A percentile compares a stretch with the other conserved stretches of the same genome.
These are phyloP conservation scores for Penicillium glabrum DNA, from an alignment of 2,329 filamentous ascomycete species.

Conservation along the genomic window DNA sequence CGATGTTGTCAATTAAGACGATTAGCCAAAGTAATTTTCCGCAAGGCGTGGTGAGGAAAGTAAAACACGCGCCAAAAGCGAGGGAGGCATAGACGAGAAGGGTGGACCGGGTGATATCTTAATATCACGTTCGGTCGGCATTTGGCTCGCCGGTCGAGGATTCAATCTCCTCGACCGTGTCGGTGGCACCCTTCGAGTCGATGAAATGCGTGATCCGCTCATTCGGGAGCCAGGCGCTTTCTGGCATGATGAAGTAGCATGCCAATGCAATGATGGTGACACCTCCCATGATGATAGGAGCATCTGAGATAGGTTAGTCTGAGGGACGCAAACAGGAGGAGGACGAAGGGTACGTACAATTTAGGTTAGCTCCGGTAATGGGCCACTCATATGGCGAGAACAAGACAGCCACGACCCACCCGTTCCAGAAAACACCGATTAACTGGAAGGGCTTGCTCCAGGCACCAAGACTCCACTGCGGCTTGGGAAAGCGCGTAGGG, in stretches of 20 bases:
- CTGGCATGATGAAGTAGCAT: constrained; percentile 51
- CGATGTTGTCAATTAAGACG: background rate
- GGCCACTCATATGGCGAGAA: constrained; percentile 51
- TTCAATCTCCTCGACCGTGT: constrained; percentile 30
- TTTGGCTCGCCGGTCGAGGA: constrained; percentile 2
- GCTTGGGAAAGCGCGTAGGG: constrained; percentile 35
- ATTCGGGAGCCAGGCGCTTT: constrained; percentile 48
- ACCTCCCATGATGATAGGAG: constrained; percentile 52
- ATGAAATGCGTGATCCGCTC: constrained; percentile 47
- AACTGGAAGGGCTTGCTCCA: constrained; percentile 51
- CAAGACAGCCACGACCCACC: constrained; percentile 50
- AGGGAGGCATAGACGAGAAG: background rate
- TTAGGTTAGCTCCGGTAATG: constrained; percentile 45
- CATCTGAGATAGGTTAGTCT: constrained; percentile 33
- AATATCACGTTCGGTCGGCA: background rate
- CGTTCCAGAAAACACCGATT: constrained; percentile 52
- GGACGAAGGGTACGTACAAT: constrained; percentile 33
- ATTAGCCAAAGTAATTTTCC: background rate
- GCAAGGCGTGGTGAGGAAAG: background rate
- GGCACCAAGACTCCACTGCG: constrained; percentile 47
- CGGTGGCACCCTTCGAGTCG: constrained; percentile 35
- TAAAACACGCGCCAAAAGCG: background rate
- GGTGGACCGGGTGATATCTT: background rate
- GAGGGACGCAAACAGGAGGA: no score
- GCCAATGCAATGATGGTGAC: constrained; percentile 51